These are phyloP conservation scores for Neurospora africana DNA, from an alignment of 495 filamentous ascomycete genomes.

Conservation along the genomic window DNA sequence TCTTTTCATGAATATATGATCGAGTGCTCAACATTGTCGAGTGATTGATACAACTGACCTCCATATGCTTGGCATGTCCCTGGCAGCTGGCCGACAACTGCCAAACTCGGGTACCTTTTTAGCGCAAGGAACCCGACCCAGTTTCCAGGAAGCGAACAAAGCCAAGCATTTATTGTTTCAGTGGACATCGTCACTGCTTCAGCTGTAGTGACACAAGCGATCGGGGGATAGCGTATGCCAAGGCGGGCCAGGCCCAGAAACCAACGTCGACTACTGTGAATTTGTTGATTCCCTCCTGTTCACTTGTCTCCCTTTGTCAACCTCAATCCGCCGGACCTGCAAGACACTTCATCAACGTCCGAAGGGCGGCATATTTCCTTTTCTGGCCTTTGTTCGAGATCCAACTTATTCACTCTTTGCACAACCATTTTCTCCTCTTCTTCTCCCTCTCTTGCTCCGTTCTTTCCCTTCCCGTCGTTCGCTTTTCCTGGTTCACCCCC, in stretches of 20 bases:
- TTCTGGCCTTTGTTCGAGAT: background rate
- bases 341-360: background rate
- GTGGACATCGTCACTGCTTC: background rate
- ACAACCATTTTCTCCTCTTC: background rate
- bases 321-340: background rate
- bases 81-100: background rate
- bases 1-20: no score
- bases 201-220: background rate
- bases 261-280: background rate
- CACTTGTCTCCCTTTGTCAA: background rate
- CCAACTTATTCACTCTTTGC: background rate
- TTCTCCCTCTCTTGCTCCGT: background rate
- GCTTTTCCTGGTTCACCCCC: background rate
- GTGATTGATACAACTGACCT: no score
- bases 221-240: background rate
- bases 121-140: background rate
- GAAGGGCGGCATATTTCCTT: background rate
- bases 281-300: background rate
- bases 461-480: background rate
- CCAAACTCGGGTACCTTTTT: background rate
- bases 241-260: background rate
- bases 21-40: no score
- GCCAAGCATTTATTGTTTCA: background rate
- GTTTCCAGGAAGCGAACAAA: background rate
- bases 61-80: background rate